Percentiles rank a stretch among this genome's conserved stretches.
Evolutionary conservation across 345 rosid species (phyloP).

Genomic region (Bruguiera parviflora): DNA sequence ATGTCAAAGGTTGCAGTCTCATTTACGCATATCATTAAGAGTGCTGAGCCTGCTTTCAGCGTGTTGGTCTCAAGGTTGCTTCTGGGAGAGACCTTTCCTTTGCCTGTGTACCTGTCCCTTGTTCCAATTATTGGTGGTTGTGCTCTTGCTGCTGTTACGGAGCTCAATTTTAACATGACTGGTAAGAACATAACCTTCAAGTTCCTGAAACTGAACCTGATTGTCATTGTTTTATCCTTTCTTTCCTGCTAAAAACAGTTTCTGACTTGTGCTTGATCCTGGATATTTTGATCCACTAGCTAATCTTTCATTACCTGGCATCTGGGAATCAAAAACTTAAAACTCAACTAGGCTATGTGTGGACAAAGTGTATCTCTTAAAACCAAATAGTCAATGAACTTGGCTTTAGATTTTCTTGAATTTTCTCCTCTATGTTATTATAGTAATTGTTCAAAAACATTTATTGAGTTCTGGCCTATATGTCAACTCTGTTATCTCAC

Average conservation of each 20-base stretch:
- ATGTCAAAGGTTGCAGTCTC: conserved; percentile 99
- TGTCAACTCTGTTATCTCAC: no score
- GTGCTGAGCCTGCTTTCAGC: conserved; percentile 93
- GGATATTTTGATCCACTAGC: background rate
- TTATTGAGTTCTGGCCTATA: no score
- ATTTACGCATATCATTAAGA: conserved; percentile 93
- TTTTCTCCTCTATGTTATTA: background rate
- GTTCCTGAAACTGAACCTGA: conserved; percentile 9
- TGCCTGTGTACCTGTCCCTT: conserved; percentile 77
- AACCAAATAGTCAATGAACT: background rate
- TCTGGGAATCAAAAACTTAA: background rate
- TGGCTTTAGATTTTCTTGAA: conserved; percentile 1
- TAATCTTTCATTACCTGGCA: background rate
- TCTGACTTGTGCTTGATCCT: no score
- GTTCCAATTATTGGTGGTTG: conserved; percentile 99
- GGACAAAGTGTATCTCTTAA: background rate
- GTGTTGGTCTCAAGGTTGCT: conserved; percentile 73
- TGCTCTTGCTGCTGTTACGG: conserved; percentile 92
- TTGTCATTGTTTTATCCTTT: background rate
- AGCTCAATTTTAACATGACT: conserved; percentile 96
- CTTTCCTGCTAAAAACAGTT: background rate
- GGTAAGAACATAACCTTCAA: conserved; percentile 22
- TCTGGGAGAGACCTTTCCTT: conserved; percentile 83
- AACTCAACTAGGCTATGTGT: background rate
- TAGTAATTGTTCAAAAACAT: background rate